Conservation (phyloP, 2,329 filamentous ascomycete species). For the Stemphylium lycopersici region DNA sequence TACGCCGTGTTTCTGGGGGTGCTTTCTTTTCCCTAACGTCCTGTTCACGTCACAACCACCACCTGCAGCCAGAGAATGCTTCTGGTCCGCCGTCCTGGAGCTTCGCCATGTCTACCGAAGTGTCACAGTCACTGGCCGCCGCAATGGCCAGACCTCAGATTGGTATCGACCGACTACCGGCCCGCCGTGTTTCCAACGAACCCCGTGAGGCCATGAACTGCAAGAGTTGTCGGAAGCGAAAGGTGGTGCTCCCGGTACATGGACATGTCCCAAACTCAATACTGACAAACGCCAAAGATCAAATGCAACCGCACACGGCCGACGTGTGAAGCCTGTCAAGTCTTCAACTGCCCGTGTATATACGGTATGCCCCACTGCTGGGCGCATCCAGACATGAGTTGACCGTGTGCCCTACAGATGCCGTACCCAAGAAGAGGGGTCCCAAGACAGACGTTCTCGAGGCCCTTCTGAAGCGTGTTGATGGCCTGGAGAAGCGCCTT, state of each 20-base stretch:
- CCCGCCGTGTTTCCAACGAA: slow-evolving; percentile 73
- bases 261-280: not conserved
- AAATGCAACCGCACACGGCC: slow-evolving; percentile 88
- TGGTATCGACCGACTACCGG: slow-evolving; percentile 78
- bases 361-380: slow-evolving; percentile 67
- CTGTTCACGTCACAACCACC: slow-evolving; percentile 20
- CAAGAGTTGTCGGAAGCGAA: slow-evolving; percentile 91
- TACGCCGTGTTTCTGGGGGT: slow-evolving; percentile 35
- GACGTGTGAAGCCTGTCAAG: slow-evolving; percentile 85
- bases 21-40: slow-evolving; percentile 33
- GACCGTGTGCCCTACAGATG: slow-evolving; percentile 62
- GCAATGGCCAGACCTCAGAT: slow-evolving; percentile 76
- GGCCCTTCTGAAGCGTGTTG: slow-evolving; percentile 81
- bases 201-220: slow-evolving; percentile 93
- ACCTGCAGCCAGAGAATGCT: slow-evolving; percentile 41
- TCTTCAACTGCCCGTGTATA: slow-evolving; percentile 86
- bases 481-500: slow-evolving; percentile 80
- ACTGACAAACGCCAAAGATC: slow-evolving; percentile 64
- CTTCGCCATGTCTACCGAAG: slow-evolving; percentile 40
- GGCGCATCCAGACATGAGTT: slow-evolving; percentile 17
- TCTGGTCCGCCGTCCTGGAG: slow-evolving; percentile 29
- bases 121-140: slow-evolving; percentile 36
- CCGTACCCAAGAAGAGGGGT: slow-evolving; percentile 85
- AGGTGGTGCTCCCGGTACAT: slow-evolving; percentile 60
- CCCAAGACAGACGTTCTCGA: slow-evolving; percentile 90